Base-by-base conservation (phyloP, 2,329 filamentous ascomycete species). In the Arthrobotrys iridis region DNA sequence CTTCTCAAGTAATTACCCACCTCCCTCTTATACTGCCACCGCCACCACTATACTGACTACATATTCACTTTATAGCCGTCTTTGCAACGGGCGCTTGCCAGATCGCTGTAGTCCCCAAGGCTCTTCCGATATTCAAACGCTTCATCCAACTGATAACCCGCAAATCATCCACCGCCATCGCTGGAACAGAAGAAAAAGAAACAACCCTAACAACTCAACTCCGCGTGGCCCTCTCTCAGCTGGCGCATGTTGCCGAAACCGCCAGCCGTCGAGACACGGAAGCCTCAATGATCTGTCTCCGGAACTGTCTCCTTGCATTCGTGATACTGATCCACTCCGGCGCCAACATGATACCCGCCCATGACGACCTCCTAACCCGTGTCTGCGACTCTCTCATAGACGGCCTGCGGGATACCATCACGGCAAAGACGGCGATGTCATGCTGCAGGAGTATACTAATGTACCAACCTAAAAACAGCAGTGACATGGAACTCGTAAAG, bases 321-420 rank as follows among this genome's bases (percentile, higher is more conserved):
- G 97, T 95, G 0, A 91, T 99, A 73, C 86, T 99, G 6, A 89
- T 99, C 74, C 97, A 93, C 6, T 90, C 90, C 41, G 91, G 92
- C 4, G 87, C 88, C 73, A 91, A 91, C 77, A 86, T 89, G 45
- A 87, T 98, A 65, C 87, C 89, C 0, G 87, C 91, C 0, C 88
- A 87, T 43, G 93, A 98, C 78, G 70, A 77, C 7, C 65, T 79
- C 11, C 68, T 80, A 48, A 84, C 86, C 22, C 88, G 88, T 64
- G 93, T 93, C 79, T 85, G 97, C 2, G 87, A 91, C 77, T 93
- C 96, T 83, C 83, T 97, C 20, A 84, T 94, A 37, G 94, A 97
- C 80, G 97, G 93, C 81, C 86, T 99, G 20, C 83, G 85, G 60
- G 85, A 86, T 63, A 81, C 74, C 11, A 60, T 77, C 24, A 73